Conservation (phyloP, 164 flowering plant species). For the Liquidambar formosana region DNA sequence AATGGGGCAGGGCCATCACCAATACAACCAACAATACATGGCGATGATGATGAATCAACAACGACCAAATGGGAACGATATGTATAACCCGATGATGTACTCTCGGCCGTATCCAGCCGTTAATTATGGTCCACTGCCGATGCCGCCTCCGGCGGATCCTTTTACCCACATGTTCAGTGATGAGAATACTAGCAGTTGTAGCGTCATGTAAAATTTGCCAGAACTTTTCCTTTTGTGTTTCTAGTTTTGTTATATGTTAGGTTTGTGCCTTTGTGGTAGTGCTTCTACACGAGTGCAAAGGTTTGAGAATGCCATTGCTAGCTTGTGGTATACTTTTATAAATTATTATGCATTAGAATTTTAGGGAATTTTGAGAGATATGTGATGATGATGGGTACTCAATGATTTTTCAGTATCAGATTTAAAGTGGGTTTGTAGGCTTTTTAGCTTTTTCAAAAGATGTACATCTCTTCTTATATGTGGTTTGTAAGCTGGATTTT, state of each 20-base stretch:
- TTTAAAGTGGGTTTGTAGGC: too few relatives aligned
- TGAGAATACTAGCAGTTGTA: conserved; percentile 38
- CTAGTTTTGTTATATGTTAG: not conserved
- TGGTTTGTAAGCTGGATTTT: too few relatives aligned
- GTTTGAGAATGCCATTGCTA: too few relatives aligned
- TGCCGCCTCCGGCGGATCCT: conserved; percentile 20
- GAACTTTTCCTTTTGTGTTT: not conserved
- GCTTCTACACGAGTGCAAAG: not conserved
- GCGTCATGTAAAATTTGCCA: conserved; percentile 28
- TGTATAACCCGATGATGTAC: conserved; percentile 58
- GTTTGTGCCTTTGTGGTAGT: not conserved
- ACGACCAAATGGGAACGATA: conserved; percentile 28
- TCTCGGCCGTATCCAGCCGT: conserved; percentile 36
- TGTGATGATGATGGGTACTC: too few relatives aligned
- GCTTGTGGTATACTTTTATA: too few relatives aligned
- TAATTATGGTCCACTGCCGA: conserved; percentile 32
- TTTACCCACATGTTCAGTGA: conserved; percentile 36
- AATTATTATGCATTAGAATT: too few relatives aligned
- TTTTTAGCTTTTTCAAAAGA: too few relatives aligned
- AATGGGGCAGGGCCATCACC: conserved; percentile 39
- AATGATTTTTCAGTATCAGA: too few relatives aligned
- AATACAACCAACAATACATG: conserved; percentile 53
- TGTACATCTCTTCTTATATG: too few relatives aligned
- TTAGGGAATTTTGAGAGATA: too few relatives aligned
- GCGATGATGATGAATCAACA: conserved; percentile 67